Base-by-base conservation (phyloP, 2,329 filamentous ascomycete genomes). In the Polychaeton citri region DNA sequence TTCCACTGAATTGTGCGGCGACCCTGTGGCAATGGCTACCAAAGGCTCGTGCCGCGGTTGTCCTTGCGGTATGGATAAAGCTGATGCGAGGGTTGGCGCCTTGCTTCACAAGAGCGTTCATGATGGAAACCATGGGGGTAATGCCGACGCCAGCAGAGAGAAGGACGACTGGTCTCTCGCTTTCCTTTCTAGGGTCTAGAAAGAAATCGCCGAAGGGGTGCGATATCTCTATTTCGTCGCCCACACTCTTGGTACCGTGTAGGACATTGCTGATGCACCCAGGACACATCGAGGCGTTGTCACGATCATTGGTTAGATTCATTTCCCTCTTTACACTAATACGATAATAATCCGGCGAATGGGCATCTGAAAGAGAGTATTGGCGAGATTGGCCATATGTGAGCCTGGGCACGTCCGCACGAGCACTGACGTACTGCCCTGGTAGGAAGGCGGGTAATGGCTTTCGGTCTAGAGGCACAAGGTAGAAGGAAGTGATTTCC, bases 361-460 rank as follows among this genome's bases (percentile, higher is more conserved):
- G 78, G 34, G 71, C 66, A 43, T 83, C 78, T 48, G 72, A 79
- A 41, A 86, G 66, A 18, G 77, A 81, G 59, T 84, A 86, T 56
- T 85, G 81, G 20, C 80, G 66, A 13, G 74, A 68, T 56, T 86
- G 81, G 44, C 66, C 59, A 51, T 74, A 66, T n/a, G 71, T 70
- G 16, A 80, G 65, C 33, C 64, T 61, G 1, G 72, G 69, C 0
- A 81, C 67, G 34, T 68, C 62, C 6, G 77, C 55, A 34, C 69
- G 69, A 32, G 84, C 59, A 0, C 76, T 79, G 41, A 82, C 68
- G 51, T 84, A 86, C 57, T 86, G 80, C 21, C 81, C 81, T 0
- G 81, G 79, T 38, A 70, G 64, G 63, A 73, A 86, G 0, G 51
- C 31, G 0, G 79, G 79, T 28, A 86, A 62, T n/a, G 63, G 61